These are phyloP conservation scores for Canavalia gladiata DNA, from an alignment of 306 rosid genomes.

Conservation along the genomic window DNA sequence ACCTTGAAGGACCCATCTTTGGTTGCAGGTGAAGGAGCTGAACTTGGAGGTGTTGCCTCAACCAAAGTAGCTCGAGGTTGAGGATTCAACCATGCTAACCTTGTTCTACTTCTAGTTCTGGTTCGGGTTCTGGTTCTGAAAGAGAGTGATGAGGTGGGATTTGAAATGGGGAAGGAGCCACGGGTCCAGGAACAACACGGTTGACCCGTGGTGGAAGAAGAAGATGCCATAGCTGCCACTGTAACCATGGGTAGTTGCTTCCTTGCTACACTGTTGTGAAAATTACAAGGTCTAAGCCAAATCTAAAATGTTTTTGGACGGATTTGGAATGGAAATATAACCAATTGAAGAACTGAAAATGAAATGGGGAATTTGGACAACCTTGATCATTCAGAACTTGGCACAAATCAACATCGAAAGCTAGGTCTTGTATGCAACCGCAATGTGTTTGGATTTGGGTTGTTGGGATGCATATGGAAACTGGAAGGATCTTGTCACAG, in stretches of 20 bases:
- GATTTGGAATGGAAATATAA: neutral
- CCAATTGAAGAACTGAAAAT: neutral
- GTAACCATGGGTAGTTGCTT: slow-evolving; percentile 40
- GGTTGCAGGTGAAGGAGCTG: slow-evolving; percentile 33
- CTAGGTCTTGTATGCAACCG: neutral
- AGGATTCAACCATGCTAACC: slow-evolving; percentile 39
- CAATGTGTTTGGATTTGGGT: neutral
- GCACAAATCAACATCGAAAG: neutral
- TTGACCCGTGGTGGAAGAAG: slow-evolving; percentile 30
- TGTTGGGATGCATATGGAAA: neutral
- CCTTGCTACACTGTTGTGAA: neutral
- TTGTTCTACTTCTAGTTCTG: slow-evolving; percentile 22
- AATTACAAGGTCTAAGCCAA: neutral
- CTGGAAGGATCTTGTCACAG: neutral
- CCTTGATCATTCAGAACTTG: slow-evolving; percentile 8
- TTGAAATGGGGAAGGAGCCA: slow-evolving; percentile 33
- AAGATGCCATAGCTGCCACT: slow-evolving; percentile 36
- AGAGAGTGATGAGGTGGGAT: slow-evolving; percentile 10
- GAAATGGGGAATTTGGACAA: neutral
- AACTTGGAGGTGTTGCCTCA: slow-evolving; percentile 57
- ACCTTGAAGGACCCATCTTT: slow-evolving; percentile 51
- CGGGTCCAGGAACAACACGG: slow-evolving; percentile 8
- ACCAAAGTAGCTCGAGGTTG: slow-evolving; percentile 66
- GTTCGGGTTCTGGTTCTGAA: slow-evolving; percentile 19
- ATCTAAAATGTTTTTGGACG: slow-evolving; percentile 17